A percentile compares a stretch with the other conserved stretches of the same genome.
Conservation (phyloP, 352 stramenopile species). For the Blastocystis sp. region DNA sequence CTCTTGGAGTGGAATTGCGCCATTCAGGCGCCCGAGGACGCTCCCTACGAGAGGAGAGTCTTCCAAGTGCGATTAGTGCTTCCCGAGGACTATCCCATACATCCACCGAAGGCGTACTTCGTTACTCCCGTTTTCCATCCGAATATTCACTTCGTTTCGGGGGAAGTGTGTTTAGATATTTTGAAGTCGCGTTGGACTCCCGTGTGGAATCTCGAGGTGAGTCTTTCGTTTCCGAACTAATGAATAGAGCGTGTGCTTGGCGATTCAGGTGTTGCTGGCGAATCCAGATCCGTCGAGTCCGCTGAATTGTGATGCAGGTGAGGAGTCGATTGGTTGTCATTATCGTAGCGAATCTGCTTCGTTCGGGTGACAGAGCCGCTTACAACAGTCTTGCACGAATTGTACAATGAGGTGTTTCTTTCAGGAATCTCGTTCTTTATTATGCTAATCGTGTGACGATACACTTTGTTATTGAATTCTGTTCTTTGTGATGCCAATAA, state of each 20-base stretch:
- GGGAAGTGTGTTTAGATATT: slow-evolving; percentile 70
- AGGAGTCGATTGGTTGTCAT: neutral
- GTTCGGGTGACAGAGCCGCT: slow-evolving; percentile 8
- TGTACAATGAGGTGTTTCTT: neutral
- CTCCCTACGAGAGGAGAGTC: slow-evolving; percentile 15
- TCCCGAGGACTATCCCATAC: slow-evolving; percentile 64
- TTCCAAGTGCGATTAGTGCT: slow-evolving; percentile 7
- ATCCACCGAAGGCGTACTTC: slow-evolving; percentile 60
- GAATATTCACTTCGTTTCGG: slow-evolving; percentile 69
- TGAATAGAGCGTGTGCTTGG: slow-evolving; percentile 33
- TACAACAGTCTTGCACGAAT: slow-evolving; percentile 33
- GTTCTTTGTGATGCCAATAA: no score
- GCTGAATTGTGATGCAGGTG: slow-evolving; percentile 72
- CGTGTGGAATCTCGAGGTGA: slow-evolving; percentile 61
- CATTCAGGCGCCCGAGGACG: slow-evolving; percentile 37
- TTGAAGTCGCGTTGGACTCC: slow-evolving; percentile 51
- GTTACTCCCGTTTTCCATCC: slow-evolving; percentile 58
- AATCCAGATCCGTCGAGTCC: slow-evolving; percentile 65
- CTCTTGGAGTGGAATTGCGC: slow-evolving; percentile 48
- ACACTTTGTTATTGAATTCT: no score
- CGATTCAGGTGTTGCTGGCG: slow-evolving; percentile 55
- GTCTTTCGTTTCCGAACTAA: neutral
- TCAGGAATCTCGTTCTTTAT: no score
- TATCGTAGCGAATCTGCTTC: slow-evolving; percentile 26
- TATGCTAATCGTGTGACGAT: no score